Percentiles rank a stretch among this genome's conserved stretches.
These are phyloP conservation scores for Irpex sp. DNA, from an alignment of 1,284 basidiomycete species.

Conservation along the genomic window DNA sequence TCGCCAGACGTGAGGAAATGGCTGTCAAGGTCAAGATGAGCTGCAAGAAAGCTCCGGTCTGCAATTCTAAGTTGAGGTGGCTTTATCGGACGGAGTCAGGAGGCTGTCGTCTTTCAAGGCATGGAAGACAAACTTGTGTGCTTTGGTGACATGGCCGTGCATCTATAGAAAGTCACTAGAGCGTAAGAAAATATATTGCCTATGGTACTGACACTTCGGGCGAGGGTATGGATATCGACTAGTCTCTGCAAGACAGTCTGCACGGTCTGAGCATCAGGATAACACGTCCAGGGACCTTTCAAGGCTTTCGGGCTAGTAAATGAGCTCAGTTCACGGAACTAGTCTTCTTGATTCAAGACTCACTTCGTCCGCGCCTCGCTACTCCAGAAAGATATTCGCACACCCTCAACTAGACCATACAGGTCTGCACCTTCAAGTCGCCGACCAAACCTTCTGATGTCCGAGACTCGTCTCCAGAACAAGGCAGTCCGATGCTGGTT, in stretches of 20 bases:
- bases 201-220: slow-evolving; percentile 40
- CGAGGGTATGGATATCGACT: slow-evolving; percentile 30
- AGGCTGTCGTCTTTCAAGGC: slow-evolving; percentile 7
- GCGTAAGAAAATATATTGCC: not conserved
- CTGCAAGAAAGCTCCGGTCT: slow-evolving; percentile 69
- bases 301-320: slow-evolving; percentile 40
- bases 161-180: slow-evolving; percentile 37
- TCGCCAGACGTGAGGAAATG: slow-evolving; percentile 53
- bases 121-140: slow-evolving; percentile 43
- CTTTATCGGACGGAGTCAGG: slow-evolving; percentile 31
- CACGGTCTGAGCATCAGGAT: slow-evolving; percentile 39
- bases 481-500: slow-evolving; percentile 73
- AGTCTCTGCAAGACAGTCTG: slow-evolving; percentile 33
- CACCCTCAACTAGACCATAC: slow-evolving; percentile 37
- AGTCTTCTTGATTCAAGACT: slow-evolving; percentile 18
- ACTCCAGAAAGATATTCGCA: slow-evolving; percentile 60
- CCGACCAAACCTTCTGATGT: slow-evolving; percentile 54
- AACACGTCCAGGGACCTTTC: slow-evolving; percentile 60
- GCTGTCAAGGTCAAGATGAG: slow-evolving; percentile 56
- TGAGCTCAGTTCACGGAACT: not conserved
- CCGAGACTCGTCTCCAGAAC: slow-evolving; percentile 65
- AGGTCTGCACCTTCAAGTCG: slow-evolving; percentile 45
- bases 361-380: slow-evolving; percentile 40
- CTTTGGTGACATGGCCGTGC: slow-evolving; percentile 39
- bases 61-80: slow-evolving; percentile 58